These are phyloP conservation scores for Moesziomyces antarcticus DNA, from an alignment of 1,284 basidiomycete genomes.

Conservation along the genomic window DNA sequence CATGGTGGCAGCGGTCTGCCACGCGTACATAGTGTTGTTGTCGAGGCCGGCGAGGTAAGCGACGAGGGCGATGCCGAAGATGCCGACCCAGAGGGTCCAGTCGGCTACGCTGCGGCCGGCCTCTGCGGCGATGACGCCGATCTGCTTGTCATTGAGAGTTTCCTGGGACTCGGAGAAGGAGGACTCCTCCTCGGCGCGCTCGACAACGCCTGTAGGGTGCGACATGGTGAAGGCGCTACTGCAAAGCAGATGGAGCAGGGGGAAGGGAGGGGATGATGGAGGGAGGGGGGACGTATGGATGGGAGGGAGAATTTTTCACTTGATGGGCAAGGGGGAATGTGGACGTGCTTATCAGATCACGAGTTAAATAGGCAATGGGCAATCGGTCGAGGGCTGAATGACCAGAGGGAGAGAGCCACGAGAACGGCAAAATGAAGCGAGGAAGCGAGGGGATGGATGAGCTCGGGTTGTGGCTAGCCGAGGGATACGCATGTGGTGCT, in stretches of 20 bases:
- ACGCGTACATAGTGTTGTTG: constrained; percentile 59
- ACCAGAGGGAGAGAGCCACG: too few relatives aligned
- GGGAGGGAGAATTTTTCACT: too few relatives aligned
- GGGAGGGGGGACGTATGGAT: neutral
- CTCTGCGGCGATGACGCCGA: constrained; percentile 56
- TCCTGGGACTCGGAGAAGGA: constrained; percentile 16
- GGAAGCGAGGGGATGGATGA: too few relatives aligned
- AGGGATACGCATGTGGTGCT: too few relatives aligned
- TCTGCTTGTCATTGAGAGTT: constrained; percentile 41
- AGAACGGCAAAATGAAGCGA: too few relatives aligned
- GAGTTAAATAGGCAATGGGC: too few relatives aligned
- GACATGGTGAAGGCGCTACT: constrained; percentile 19
- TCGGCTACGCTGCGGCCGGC: constrained; percentile 50
- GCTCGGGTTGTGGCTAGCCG: too few relatives aligned
- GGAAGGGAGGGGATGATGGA: neutral
- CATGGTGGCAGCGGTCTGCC: constrained; percentile 41
- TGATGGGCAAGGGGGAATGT: too few relatives aligned
- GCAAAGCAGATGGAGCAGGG: neutral
- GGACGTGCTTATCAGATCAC: too few relatives aligned
- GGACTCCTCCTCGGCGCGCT: constrained; percentile 2
- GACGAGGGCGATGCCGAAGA: constrained; percentile 55
- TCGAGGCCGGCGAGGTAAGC: constrained; percentile 59
- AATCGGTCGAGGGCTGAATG: too few relatives aligned
- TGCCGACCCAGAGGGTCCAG: constrained; percentile 57
- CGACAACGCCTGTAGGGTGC: constrained; percentile 23